Conservation (phyloP, 192 early-diverging fungal genomes). For the Backusella liffmaniae region DNA sequence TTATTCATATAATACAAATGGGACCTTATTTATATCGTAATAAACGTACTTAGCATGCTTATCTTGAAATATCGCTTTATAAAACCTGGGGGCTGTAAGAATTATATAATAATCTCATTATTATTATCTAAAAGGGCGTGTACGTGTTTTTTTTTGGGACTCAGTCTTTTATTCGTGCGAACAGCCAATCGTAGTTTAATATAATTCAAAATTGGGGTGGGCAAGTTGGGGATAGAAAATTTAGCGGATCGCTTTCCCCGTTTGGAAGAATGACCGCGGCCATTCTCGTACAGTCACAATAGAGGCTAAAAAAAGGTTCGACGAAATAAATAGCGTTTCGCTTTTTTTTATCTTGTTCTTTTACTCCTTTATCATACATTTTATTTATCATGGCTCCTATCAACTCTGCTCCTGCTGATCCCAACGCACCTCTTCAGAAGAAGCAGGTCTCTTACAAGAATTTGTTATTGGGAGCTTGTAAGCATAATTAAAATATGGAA, state of each 20-base stretch:
- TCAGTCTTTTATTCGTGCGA: not conserved
- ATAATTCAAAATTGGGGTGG: slow-evolving; percentile 5
- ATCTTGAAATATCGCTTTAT: not conserved
- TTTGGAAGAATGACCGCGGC: slow-evolving; percentile 22
- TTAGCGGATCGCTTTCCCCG: slow-evolving; percentile 26
- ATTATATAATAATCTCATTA: not conserved
- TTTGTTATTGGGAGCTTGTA: slow-evolving; percentile 84
- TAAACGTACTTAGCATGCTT: not conserved
- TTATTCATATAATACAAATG: not conserved
- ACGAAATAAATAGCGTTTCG: not conserved
- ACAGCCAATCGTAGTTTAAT: not conserved
- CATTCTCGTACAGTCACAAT: slow-evolving; percentile 14
- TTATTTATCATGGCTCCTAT: slow-evolving; percentile 14
- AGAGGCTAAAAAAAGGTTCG: not conserved
- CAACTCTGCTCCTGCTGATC: slow-evolving; percentile 21
- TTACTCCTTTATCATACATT: not conserved
- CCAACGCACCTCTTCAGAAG: slow-evolving; percentile 60
- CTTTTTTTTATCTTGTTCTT: slow-evolving; percentile 2
- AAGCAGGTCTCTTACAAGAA: slow-evolving; percentile 87
- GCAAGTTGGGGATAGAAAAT: slow-evolving; percentile 5
- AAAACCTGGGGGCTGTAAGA: not conserved
- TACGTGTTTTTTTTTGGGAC: slow-evolving; percentile 3
- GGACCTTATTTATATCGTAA: not conserved
- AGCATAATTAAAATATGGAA: not conserved
- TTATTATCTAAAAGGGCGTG: not conserved